These are phyloP conservation scores for Aspergillus luchuensis DNA, from an alignment of 2,329 filamentous ascomycete genomes.

Conservation along the genomic window DNA sequence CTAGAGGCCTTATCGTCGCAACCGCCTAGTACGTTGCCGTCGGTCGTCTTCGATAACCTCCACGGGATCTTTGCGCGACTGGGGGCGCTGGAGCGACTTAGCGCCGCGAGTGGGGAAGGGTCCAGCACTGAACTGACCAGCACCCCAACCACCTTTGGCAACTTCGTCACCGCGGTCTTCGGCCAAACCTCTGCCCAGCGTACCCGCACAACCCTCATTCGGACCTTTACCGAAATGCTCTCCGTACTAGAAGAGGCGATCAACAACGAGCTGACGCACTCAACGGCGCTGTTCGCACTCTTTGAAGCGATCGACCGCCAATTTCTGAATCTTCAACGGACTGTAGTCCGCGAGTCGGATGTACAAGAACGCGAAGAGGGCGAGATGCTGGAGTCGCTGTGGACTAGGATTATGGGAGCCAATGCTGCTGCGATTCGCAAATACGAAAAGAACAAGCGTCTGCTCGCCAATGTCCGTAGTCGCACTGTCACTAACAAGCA, in stretches of 20 bases:
- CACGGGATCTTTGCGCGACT: conserved; percentile 71
- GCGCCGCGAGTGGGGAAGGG: conserved; percentile 31
- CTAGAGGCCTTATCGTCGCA: conserved; percentile 68
- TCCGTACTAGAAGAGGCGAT: conserved; percentile 87
- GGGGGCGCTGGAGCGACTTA: conserved; percentile 42
- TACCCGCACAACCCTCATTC: conserved; percentile 76
- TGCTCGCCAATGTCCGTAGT: conserved; percentile 76
- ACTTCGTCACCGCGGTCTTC: conserved; percentile 70
- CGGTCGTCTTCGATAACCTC: conserved; percentile 76
- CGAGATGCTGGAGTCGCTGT: conserved; percentile 79
- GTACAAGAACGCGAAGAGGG: conserved; percentile 77
- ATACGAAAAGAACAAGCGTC: conserved; percentile 83
- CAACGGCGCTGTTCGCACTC: conserved; percentile 77
- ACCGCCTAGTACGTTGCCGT: conserved; percentile 65
- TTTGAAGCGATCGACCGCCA: conserved; percentile 90
- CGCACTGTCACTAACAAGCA: conserved; percentile 87
- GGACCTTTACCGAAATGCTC: conserved; percentile 86
- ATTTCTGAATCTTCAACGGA: conserved; percentile 83
- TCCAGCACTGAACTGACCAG: conserved; percentile 27
- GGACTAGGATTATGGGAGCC: conserved; percentile 80
- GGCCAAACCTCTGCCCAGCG: conserved; percentile 79
- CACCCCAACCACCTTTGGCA: conserved; percentile 68
- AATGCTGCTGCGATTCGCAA: conserved; percentile 77
- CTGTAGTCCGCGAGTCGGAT: conserved; percentile 79
- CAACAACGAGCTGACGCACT: conserved; percentile 77